Evolutionary conservation across 345 rosid genomes (phyloP).

Genomic region (Hibiscus mutabilis): DNA sequence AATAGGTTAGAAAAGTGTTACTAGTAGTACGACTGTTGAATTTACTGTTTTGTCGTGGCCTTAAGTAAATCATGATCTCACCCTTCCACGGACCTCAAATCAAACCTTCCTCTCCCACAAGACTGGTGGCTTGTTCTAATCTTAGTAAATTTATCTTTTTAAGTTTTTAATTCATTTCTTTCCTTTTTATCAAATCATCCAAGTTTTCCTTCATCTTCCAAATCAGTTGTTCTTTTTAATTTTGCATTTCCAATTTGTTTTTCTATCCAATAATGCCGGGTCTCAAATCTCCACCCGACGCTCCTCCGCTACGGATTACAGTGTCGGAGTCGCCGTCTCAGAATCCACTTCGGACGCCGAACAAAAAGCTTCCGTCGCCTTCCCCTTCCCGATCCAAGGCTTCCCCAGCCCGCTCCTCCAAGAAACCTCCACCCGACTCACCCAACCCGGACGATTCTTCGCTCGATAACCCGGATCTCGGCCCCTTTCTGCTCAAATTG

Average conservation of each 20-base stretch:
- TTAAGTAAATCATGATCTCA: not conserved
- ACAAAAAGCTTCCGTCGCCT: slow-evolving; percentile 59
- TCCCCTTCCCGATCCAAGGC: slow-evolving; percentile 83
- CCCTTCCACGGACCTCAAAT: not conserved
- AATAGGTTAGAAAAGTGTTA: not conserved
- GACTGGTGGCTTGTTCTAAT: not conserved
- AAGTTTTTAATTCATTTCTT: not conserved
- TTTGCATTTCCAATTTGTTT: not conserved
- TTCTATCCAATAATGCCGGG: slow-evolving; percentile 64
- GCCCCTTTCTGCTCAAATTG: slow-evolving; percentile 88
- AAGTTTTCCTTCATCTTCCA: not conserved
- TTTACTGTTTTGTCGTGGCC: not conserved
- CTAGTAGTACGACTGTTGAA: not conserved
- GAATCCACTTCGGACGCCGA: slow-evolving; percentile 39
- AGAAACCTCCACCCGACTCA: slow-evolving; percentile 71
- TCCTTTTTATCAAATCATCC: not conserved
- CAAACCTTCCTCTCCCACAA: not conserved
- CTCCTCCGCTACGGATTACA: slow-evolving; percentile 57
- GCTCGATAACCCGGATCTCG: slow-evolving; percentile 98
- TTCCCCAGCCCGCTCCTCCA: slow-evolving; percentile 58
- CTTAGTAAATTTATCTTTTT: not conserved
- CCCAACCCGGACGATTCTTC: slow-evolving; percentile 56
- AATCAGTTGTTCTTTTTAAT: not conserved
- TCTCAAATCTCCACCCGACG: slow-evolving; percentile 71
- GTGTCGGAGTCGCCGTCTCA: slow-evolving; percentile 52